Evolutionary conservation across 1,284 basidiomycete genomes (phyloP).

Genomic region (Sporisorium iseilematis-ciliati): DNA sequence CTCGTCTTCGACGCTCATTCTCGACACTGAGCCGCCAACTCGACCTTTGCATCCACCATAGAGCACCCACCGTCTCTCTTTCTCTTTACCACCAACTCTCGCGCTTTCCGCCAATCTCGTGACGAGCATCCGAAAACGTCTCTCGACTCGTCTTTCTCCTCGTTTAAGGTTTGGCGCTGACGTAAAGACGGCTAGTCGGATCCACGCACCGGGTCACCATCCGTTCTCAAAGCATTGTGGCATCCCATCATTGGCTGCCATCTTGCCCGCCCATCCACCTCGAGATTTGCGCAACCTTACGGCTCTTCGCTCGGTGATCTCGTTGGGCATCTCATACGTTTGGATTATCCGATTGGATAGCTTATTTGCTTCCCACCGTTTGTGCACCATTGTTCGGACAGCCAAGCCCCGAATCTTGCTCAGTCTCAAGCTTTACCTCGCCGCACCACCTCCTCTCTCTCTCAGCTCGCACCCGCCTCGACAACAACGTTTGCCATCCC

Average conservation of each 20-base stretch:
- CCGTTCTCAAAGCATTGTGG: background rate
- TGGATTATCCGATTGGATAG: slow-evolving; percentile 4
- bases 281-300: background rate
- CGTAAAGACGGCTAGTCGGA: background rate
- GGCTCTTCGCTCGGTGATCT: background rate
- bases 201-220: background rate
- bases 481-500: background rate
- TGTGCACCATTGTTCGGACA: background rate
- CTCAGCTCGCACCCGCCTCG: background rate
- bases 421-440: slow-evolving; percentile 29
- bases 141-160: background rate
- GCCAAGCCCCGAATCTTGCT: slow-evolving; percentile 22
- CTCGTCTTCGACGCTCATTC: background rate
- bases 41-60: background rate
- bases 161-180: background rate
- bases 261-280: background rate
- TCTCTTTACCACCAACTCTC: background rate
- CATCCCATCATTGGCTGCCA: background rate
- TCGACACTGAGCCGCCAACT: background rate
- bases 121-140: background rate
- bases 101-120: slow-evolving; percentile 2
- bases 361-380: background rate
- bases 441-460: background rate
- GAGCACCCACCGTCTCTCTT: background rate
- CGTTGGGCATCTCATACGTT: background rate